Conservation (phyloP, 352 stramenopile genomes). For the Phytophthora idaei region DNA sequence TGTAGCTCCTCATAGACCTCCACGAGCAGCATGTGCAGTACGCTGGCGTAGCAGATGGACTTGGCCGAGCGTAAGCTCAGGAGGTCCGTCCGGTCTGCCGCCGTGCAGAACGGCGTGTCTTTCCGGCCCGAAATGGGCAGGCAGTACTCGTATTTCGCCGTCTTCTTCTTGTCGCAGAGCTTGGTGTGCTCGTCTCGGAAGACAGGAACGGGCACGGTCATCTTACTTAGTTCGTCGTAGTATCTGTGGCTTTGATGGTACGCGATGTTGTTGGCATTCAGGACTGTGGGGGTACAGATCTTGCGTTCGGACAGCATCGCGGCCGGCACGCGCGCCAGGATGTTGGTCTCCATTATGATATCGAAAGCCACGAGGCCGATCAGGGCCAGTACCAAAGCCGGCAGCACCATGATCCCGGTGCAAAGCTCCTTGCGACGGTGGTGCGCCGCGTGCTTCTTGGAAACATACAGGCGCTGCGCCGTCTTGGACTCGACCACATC, state of each 20-base stretch:
- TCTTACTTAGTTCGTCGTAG: slow-evolving; percentile 17
- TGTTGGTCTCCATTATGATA: slow-evolving; percentile 31
- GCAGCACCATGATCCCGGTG: slow-evolving; percentile 14
- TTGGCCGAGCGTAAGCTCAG: slow-evolving; percentile 25
- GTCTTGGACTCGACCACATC: neutral
- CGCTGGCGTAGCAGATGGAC: slow-evolving; percentile 53
- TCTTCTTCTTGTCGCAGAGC: slow-evolving; percentile 27
- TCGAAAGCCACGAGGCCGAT: slow-evolving; percentile 24
- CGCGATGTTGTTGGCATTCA: slow-evolving; percentile 20
- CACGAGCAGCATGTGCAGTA: slow-evolving; percentile 57
- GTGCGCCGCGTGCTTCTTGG: slow-evolving; percentile 7
- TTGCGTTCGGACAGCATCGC: slow-evolving; percentile 8
- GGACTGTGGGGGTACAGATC: slow-evolving; percentile 11
- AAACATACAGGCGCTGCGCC: neutral
- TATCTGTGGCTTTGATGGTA: slow-evolving; percentile 22
- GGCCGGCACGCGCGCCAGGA: slow-evolving; percentile 10
- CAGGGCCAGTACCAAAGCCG: slow-evolving; percentile 8
- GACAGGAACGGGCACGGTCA: slow-evolving; percentile 17
- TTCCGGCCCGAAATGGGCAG: slow-evolving; percentile 54
- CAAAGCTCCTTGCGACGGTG: slow-evolving; percentile 18
- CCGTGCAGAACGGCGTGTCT: slow-evolving; percentile 46
- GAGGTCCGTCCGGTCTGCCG: slow-evolving; percentile 50
- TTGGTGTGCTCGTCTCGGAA: slow-evolving; percentile 29
- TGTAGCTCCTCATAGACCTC: slow-evolving; percentile 57
- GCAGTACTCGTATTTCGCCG: slow-evolving; percentile 38